Conservation (phyloP, 1,139 yeast species). For the Kazachstania sp. region DNA sequence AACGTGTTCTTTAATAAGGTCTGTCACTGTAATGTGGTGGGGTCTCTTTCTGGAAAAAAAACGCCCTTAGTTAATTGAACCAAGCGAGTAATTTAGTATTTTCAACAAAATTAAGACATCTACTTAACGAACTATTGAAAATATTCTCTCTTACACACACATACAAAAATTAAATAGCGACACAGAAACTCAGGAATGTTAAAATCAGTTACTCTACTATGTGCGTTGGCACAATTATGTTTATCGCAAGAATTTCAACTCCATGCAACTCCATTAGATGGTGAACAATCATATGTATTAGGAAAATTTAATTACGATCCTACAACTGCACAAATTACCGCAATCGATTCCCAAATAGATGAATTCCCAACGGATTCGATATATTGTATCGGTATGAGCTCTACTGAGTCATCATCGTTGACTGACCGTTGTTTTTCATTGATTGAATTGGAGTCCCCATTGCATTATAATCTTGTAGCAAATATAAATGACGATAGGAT, state of each 20-base stretch:
- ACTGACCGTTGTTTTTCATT: slow-evolving; percentile 17
- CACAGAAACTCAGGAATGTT: too few species aligned
- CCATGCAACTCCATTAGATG: slow-evolving; percentile 5
- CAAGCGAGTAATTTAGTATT: too few species aligned
- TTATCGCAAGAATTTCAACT: slow-evolving; percentile 1
- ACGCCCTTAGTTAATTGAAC: too few species aligned
- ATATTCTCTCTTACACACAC: too few species aligned
- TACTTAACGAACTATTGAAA: too few species aligned
- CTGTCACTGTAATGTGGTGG: too few species aligned
- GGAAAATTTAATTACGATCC: slow-evolving; percentile 10
- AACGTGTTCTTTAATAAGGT: too few species aligned
- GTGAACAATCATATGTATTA: slow-evolving; percentile 3
- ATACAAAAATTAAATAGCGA: too few species aligned
- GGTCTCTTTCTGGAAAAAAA: too few species aligned
- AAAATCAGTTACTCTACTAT: background rate
- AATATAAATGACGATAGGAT: slow-evolving; percentile 11
- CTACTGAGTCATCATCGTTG: slow-evolving; percentile 5
- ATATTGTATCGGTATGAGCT: slow-evolving; percentile 9
- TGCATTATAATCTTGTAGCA: slow-evolving; percentile 17
- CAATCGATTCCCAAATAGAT: background rate
- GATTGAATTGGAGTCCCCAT: slow-evolving; percentile 15
- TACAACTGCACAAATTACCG: slow-evolving; percentile 1
- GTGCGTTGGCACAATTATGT: background rate
- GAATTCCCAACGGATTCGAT: background rate
- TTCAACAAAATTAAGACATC: too few species aligned